Conservation (phyloP, 108 stramenopile species). For the Nitzschia sp. region DNA sequence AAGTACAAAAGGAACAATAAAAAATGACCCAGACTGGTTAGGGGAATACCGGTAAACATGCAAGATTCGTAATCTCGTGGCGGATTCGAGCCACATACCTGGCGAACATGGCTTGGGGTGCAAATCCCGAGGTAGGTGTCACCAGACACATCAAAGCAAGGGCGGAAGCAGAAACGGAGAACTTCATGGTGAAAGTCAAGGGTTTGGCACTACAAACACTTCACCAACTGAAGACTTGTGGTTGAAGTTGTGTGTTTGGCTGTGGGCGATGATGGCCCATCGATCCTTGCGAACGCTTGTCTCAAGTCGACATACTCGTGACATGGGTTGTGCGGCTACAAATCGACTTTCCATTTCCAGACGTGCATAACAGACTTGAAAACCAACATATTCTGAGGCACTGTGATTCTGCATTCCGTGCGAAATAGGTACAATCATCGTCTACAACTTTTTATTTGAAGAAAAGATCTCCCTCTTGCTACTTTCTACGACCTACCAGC, state of each 20-base stretch:
- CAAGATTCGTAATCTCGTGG: neutral
- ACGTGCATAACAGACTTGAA: neutral
- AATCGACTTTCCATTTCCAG: neutral
- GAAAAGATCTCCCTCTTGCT: no score
- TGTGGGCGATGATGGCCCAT: neutral
- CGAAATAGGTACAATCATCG: no score
- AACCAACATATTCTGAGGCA: neutral
- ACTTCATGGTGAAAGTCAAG: conserved; percentile 5
- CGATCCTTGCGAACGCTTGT: neutral
- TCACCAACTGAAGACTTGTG: neutral
- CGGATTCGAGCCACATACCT: conserved; percentile 21
- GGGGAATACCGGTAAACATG: neutral
- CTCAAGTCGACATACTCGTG: neutral
- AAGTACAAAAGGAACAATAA: neutral
- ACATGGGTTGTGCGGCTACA: conserved; percentile 1
- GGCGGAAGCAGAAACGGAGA: conserved; percentile 25
- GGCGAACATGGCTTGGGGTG: conserved; percentile 16
- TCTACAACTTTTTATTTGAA: no score
- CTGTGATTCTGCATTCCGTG: neutral
- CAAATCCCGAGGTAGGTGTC: conserved; percentile 21
- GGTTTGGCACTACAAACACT: neutral
- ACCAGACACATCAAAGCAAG: conserved; percentile 19
- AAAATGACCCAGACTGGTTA: neutral
- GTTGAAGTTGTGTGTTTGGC: neutral
- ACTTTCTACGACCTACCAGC: no score